Conservation (phyloP, 371 early-diverging fungal genomes). For the Circinella minor region DNA sequence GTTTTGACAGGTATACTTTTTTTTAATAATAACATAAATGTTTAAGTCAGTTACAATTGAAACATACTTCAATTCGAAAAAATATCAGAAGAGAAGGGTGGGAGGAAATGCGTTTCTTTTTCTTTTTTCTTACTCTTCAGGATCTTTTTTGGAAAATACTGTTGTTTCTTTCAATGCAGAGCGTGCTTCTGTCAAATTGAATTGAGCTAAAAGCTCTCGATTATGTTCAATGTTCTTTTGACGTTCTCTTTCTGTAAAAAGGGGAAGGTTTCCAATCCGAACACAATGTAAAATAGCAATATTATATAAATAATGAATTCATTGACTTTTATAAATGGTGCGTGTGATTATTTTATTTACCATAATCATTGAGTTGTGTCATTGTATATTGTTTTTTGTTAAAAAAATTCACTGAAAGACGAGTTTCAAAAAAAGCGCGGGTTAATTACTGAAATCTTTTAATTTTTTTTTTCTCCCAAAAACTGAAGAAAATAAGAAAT, state of each 20-base stretch:
- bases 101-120: too few species aligned
- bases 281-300: background rate
- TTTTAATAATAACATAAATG: background rate
- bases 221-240: slow-evolving; percentile 67
- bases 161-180: slow-evolving; percentile 24
- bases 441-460: too few species aligned
- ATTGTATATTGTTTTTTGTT: background rate
- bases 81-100: background rate
- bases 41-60: background rate
- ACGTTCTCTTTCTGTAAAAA: slow-evolving; percentile 57
- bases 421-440: too few species aligned
- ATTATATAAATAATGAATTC: background rate
- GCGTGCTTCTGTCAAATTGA: slow-evolving; percentile 41
- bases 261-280: background rate
- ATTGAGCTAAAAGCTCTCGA: slow-evolving; percentile 58
- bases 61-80: background rate
- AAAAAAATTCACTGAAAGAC: too few species aligned
- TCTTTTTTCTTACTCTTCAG: slow-evolving; percentile 1
- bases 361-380: slow-evolving; percentile 17
- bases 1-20: slow-evolving; percentile 2
- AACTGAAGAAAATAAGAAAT: too few species aligned
- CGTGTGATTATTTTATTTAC: background rate
- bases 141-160: slow-evolving; percentile 18
- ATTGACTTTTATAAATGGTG: too few species aligned
- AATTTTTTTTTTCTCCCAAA: too few species aligned